Evolutionary conservation across 225 moss, liverwort and hornwort species (phyloP).

Genomic region (Pseudisothecium myosuroides): DNA sequence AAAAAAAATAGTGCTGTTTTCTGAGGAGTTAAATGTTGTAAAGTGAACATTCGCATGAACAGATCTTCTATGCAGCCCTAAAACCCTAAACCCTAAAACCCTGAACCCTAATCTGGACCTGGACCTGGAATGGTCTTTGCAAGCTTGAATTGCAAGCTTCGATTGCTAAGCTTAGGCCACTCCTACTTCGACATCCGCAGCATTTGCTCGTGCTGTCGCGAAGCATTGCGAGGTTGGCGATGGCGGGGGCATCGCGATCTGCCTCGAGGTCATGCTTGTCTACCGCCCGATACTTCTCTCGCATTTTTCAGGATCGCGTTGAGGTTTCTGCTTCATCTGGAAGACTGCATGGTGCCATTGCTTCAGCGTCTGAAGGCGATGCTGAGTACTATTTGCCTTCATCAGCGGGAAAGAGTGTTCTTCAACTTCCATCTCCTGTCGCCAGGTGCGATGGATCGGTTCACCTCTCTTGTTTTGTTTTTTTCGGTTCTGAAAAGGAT

Average conservation of each 20-base stretch:
- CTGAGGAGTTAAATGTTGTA: not conserved
- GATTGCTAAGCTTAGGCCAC: too few relatives aligned
- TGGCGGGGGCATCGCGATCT: conserved; percentile 16
- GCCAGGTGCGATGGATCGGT: conserved; percentile 2
- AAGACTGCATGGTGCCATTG: not conserved
- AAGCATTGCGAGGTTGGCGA: not conserved
- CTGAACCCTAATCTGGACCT: not conserved
- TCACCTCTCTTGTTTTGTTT: not conserved
- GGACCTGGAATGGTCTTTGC: too few relatives aligned
- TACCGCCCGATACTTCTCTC: not conserved
- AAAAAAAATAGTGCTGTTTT: not conserved
- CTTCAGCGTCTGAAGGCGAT: not conserved
- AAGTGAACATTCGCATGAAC: not conserved
- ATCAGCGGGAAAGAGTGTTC: not conserved
- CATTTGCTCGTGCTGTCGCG: not conserved
- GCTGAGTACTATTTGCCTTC: not conserved
- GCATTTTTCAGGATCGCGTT: not conserved
- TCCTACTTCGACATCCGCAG: not conserved
- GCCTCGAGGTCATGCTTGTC: not conserved
- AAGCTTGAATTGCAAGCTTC: not conserved
- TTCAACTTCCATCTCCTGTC: not conserved
- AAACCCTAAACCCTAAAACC: not conserved
- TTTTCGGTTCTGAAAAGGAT: not conserved
- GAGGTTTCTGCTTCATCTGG: not conserved
- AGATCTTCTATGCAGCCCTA: not conserved